Conservation (phyloP, 169 alveolate genomes). For the Sarcocystis neurona region DNA sequence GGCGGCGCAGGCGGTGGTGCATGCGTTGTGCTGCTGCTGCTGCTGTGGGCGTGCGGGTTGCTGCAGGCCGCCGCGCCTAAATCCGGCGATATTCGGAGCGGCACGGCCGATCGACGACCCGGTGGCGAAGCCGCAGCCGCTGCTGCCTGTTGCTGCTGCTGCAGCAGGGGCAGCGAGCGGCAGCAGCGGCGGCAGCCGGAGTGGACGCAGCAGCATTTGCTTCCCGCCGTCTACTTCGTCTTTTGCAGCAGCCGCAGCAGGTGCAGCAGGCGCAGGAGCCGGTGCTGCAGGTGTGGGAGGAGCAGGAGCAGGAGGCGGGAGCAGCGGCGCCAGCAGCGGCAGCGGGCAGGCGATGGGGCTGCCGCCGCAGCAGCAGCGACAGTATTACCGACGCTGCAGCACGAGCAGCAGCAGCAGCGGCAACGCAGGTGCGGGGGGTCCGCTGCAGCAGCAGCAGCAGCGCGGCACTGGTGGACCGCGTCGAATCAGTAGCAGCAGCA, state of each 20-base stretch:
- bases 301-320: not conserved
- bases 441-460: too few species aligned
- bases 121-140: constrained; percentile 20
- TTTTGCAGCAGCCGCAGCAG: not conserved
- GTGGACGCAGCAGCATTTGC: not conserved
- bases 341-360: not conserved
- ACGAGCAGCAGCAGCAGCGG: too few species aligned
- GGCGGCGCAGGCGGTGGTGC: too few species aligned
- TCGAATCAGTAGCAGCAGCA: too few species aligned
- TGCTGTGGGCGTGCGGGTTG: too few species aligned
- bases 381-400: too few species aligned
- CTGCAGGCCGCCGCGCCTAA: constrained; percentile 17
- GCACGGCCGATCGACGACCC: constrained; percentile 35
- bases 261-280: not conserved
- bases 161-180: not conserved
- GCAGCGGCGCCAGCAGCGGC: not conserved
- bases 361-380: too few species aligned
- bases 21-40: too few species aligned
- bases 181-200: not conserved
- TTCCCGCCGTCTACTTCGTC: too few species aligned
- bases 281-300: not conserved
- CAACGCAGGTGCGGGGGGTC: too few species aligned
- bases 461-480: too few species aligned
- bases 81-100: constrained; percentile 16
- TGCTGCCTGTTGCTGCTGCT: not conserved